Evolutionary conservation across 208 protist genomes (phyloP).

Genomic region (Angomonas deanei): DNA sequence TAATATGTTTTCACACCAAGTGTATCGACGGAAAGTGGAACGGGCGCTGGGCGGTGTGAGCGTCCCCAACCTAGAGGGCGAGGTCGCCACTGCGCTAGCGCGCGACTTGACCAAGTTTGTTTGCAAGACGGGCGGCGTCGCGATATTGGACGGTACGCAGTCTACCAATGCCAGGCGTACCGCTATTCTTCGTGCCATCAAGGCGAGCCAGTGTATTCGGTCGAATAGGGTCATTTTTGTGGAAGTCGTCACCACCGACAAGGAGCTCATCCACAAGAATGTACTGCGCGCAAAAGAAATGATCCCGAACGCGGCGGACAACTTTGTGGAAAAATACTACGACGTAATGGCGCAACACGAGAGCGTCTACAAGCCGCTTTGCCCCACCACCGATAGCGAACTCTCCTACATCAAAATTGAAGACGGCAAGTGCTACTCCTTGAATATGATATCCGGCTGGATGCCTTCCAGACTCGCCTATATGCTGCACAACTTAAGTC

Average conservation of each 20-base stretch:
- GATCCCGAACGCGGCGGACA: constrained; percentile 35
- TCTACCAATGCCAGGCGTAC: constrained; percentile 48
- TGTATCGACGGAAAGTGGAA: constrained; percentile 34
- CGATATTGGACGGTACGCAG: constrained; percentile 72
- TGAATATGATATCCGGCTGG: constrained; percentile 86
- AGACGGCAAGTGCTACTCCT: constrained; percentile 53
- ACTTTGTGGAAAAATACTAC: constrained; percentile 83
- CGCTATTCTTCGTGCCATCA: constrained; percentile 59
- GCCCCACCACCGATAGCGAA: constrained; percentile 53
- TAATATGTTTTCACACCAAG: constrained; percentile 68
- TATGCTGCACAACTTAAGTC: constrained; percentile 86
- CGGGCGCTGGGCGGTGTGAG: background rate
- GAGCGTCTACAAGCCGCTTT: constrained; percentile 71
- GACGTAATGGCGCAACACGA: constrained; percentile 51
- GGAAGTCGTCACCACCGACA: constrained; percentile 66
- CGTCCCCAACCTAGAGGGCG: constrained; percentile 28
- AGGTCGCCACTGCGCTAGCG: constrained; percentile 37
- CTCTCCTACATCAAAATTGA: constrained; percentile 85
- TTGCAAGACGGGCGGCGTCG: constrained; percentile 52
- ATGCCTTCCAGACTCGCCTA: constrained; percentile 81
- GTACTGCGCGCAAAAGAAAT: constrained; percentile 56
- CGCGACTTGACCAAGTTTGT: constrained; percentile 66
- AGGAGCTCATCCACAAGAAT: constrained; percentile 43
- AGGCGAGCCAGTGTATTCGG: constrained; percentile 53
- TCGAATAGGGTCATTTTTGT: constrained; percentile 76